Evolutionary conservation across 352 stramenopile genomes (phyloP).

Genomic region (Phytophthora vignae): DNA sequence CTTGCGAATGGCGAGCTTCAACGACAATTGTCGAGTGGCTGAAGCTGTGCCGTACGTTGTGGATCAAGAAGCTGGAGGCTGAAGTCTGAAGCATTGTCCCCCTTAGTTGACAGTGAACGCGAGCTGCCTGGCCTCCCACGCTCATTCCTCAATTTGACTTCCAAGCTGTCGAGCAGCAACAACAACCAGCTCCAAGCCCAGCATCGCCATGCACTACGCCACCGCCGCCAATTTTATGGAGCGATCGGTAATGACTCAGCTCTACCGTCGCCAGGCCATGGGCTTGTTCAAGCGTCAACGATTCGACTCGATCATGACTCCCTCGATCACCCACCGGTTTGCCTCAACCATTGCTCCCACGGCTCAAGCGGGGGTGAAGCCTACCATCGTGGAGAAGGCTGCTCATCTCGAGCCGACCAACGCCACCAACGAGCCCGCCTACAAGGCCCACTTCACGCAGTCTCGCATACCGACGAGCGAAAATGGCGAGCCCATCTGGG

Average conservation of each 20-base stretch:
- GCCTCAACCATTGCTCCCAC: constrained; percentile 7
- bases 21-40: neutral
- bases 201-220: constrained; percentile 1
- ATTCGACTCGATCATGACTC: neutral
- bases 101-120: neutral
- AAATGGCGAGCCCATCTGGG: constrained; percentile 43
- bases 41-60: neutral
- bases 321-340: constrained; percentile 1
- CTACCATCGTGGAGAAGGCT: neutral
- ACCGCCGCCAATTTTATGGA: no score
- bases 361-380: neutral
- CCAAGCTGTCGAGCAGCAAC: constrained; percentile 6
- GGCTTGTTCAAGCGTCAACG: constrained; percentile 7
- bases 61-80: neutral
- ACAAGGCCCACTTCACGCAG: constrained; percentile 34
- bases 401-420: constrained; percentile 1
- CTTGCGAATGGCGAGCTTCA: neutral
- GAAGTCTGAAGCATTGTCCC: neutral
- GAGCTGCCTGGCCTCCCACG: neutral
- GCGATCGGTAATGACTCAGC: neutral
- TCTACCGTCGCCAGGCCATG: constrained; percentile 1
- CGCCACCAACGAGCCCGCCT: constrained; percentile 16
- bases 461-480: constrained; percentile 7
- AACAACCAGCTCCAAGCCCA: neutral
- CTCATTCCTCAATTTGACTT: constrained; percentile 19